Conservation (phyloP, 1,139 yeast genomes). For the Trichomonascaceae sp. region DNA sequence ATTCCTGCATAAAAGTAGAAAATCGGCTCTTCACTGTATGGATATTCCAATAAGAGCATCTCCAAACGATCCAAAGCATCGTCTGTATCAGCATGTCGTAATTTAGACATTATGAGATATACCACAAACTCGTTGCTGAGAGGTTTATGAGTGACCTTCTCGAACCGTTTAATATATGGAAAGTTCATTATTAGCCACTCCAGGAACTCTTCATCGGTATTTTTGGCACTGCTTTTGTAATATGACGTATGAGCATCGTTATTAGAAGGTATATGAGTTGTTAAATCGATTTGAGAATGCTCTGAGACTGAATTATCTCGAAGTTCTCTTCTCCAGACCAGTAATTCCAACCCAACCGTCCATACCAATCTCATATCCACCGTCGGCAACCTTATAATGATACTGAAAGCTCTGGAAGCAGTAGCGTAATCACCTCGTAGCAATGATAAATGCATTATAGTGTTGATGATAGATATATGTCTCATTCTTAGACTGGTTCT, state of each 20-base stretch:
- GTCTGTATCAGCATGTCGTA: slow-evolving; percentile 21
- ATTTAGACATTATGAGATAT: slow-evolving; percentile 18
- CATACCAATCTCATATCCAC: slow-evolving; percentile 42
- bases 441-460: slow-evolving; percentile 26
- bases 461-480: slow-evolving; percentile 22
- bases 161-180: slow-evolving; percentile 12
- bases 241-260: slow-evolving; percentile 18
- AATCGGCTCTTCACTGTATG: slow-evolving; percentile 42
- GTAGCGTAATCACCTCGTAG: slow-evolving; percentile 37
- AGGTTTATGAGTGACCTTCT: not conserved
- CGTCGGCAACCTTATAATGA: slow-evolving; percentile 37
- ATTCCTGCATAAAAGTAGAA: slow-evolving; percentile 29
- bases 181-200: slow-evolving; percentile 26
- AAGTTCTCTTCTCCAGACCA: slow-evolving; percentile 26
- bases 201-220: slow-evolving; percentile 25
- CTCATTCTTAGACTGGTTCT: slow-evolving; percentile 15
- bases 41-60: slow-evolving; percentile 41
- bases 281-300: not conserved
- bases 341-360: slow-evolving; percentile 42
- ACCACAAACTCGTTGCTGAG: slow-evolving; percentile 14
- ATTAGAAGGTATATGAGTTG: slow-evolving; percentile 10
- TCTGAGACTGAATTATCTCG: slow-evolving; percentile 11
- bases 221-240: not conserved
- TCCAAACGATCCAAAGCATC: slow-evolving; percentile 30
- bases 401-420: slow-evolving; percentile 40